A percentile compares a stretch with the other conserved stretches of the same genome.
Evolutionary conservation across 441 rosid species (phyloP).

Genomic region (Gossypium lobatum): DNA sequence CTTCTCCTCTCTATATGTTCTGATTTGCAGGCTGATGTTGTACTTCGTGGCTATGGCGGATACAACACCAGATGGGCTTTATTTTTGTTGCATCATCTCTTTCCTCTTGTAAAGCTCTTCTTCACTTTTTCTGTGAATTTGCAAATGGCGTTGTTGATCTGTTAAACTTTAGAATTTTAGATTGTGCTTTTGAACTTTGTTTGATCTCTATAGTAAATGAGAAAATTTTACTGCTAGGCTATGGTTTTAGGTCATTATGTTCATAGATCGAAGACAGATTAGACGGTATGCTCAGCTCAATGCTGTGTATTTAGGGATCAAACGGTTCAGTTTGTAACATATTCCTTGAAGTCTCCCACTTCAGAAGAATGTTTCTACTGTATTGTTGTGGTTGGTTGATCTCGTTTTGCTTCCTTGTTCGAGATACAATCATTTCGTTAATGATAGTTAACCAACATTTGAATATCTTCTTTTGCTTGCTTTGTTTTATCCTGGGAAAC

Average conservation of each 20-base stretch:
- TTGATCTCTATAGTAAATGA: neutral
- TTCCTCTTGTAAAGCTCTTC: slow-evolving; percentile 53
- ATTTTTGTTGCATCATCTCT: slow-evolving; percentile 69
- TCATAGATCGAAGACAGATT: neutral
- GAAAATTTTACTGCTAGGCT: neutral
- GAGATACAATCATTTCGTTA: neutral
- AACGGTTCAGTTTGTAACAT: neutral
- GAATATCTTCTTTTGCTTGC: neutral
- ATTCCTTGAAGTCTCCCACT: neutral
- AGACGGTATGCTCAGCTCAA: neutral
- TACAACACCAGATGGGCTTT: slow-evolving; percentile 95
- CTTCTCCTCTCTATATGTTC: neutral
- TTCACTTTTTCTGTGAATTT: neutral
- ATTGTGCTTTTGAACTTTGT: neutral
- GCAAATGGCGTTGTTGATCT: neutral
- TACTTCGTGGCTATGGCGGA: slow-evolving; percentile 90
- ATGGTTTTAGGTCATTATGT: neutral
- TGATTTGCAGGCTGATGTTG: slow-evolving; percentile 49
- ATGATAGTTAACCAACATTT: neutral
- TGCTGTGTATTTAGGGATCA: neutral
- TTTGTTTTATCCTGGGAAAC: neutral
- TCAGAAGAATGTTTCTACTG: neutral
- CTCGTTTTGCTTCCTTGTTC: neutral
- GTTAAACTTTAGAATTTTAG: neutral
- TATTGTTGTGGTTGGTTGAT: neutral